Evolutionary conservation across 2,329 filamentous ascomycete genomes (phyloP), one percentile per base, ranked within the genome.

Genomic region (Trichoderma atroviride): DNA sequence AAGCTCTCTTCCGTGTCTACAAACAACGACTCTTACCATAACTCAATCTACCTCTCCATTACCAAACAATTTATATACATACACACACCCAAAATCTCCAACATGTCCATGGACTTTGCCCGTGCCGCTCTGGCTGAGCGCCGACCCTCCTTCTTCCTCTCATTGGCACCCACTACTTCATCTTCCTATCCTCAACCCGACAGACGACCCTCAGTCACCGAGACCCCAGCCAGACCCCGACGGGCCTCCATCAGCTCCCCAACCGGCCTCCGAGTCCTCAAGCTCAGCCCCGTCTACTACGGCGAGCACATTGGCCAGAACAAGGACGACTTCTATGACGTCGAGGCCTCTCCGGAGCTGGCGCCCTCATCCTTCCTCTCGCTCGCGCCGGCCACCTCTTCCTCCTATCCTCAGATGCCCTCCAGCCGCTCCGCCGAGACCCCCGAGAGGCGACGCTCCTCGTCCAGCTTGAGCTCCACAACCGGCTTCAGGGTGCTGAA

Each of bases 221-320:
- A 73, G 61, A 71, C 72, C 50, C 74, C 77, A 60, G 14, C 22
- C 14, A 61, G 56, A 13, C 76, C 76, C 74, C 83, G 86, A 76
- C 86, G 87, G 78, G 85, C 83, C 72, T 87, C 85, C 69, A 86
- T 84, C 77, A 77, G 84, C 72, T 86, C 78, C 74, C 70, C 68
- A 74, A 75, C 73, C 66, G 77, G 81, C 71, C 79, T 81, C 73
- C 82, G 84, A 70, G 86, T 90, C 77, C 84, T 91, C 73, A 89
- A 89, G 83, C 86, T 91, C 69, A 86, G 86, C 31, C 88, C 88
- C 33, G 87, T 90, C 71, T 86, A 89, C 83, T 89, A 83, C 78
- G 88, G 88, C 73, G 87, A 87, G 81, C 85, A 88, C 78, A 80
- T 81, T 33, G 86, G 83, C 71, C 85, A 85, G 68, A 81, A 87